Conservation (phyloP, 2,329 filamentous ascomycete species). For the Calonectria honghensis region DNA sequence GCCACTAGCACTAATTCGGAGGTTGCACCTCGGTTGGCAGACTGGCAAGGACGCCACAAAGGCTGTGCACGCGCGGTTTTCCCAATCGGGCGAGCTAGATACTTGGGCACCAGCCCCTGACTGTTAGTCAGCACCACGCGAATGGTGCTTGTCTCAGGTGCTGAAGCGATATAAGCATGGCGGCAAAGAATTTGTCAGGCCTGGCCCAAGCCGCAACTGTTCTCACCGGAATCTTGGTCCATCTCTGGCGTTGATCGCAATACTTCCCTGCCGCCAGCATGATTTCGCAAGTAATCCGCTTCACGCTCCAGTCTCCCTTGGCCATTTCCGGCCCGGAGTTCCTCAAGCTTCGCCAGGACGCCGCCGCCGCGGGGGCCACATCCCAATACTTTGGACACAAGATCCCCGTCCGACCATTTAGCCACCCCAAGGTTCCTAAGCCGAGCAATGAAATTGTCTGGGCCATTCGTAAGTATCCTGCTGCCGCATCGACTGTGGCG, state of each 20-base stretch:
- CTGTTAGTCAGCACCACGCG: conserved; percentile 19
- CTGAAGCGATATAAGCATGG: conserved; percentile 24
- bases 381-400: conserved; percentile 10
- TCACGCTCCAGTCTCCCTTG: not conserved
- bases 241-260: not conserved
- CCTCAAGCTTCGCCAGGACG: conserved; percentile 8
- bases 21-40: conserved; percentile 7
- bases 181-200: conserved; percentile 3
- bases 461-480: not conserved
- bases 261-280: not conserved
- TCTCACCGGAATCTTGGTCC: not conserved
- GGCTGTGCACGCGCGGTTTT: conserved; percentile 17
- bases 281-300: conserved; percentile 11
- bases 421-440: conserved; percentile 23
- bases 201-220: not conserved
- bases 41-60: not conserved
- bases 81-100: conserved; percentile 9
- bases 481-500: not conserved
- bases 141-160: conserved; percentile 14
- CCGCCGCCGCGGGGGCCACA: conserved; percentile 6
- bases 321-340: conserved; percentile 1
- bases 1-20: not conserved
- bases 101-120: conserved; percentile 5
- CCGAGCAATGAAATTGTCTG: not conserved
- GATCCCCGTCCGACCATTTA: conserved; percentile 9